Evolutionary conservation across 805 yeast genomes (phyloP).

Genomic region (Candida multigemmis): DNA sequence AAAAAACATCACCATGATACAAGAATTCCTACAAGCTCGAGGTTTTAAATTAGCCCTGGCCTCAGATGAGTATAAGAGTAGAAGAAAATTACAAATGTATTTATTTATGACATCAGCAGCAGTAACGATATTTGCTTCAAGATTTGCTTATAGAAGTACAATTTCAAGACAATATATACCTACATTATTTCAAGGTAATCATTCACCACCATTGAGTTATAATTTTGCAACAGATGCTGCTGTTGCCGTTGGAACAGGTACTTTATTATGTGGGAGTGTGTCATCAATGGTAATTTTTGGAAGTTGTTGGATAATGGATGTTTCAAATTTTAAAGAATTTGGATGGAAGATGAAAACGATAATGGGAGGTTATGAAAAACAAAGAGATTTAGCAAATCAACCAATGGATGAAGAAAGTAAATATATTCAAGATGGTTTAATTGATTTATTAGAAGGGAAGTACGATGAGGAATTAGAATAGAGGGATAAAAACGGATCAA

Average conservation of each 20-base stretch:
- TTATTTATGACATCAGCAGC: constrained; percentile 66
- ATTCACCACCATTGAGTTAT: constrained; percentile 69
- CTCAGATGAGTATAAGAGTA: constrained; percentile 42
- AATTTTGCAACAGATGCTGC: constrained; percentile 78
- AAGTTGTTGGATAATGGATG: constrained; percentile 72
- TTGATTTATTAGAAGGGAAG: constrained; percentile 40
- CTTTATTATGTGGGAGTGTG: constrained; percentile 63
- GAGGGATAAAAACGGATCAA: too few species aligned
- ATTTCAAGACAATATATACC: constrained; percentile 68
- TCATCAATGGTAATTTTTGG: constrained; percentile 69
- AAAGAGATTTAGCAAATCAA: constrained; percentile 31
- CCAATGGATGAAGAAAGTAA: constrained; percentile 50
- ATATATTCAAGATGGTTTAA: constrained; percentile 46
- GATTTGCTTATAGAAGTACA: constrained; percentile 70
- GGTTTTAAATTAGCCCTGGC: constrained; percentile 24
- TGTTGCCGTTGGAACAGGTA: constrained; percentile 75
- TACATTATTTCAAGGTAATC: constrained; percentile 72
- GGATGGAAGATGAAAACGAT: constrained; percentile 54
- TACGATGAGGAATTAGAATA: constrained; percentile 20
- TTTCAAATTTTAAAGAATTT: constrained; percentile 60
- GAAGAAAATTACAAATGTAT: constrained; percentile 66
- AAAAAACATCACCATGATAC: too few species aligned
- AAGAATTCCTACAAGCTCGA: too few species aligned
- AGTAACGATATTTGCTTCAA: constrained; percentile 59
- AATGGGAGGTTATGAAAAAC: constrained; percentile 63